Conservation (phyloP, 805 yeast genomes). For the Myxozyma neglecta region DNA sequence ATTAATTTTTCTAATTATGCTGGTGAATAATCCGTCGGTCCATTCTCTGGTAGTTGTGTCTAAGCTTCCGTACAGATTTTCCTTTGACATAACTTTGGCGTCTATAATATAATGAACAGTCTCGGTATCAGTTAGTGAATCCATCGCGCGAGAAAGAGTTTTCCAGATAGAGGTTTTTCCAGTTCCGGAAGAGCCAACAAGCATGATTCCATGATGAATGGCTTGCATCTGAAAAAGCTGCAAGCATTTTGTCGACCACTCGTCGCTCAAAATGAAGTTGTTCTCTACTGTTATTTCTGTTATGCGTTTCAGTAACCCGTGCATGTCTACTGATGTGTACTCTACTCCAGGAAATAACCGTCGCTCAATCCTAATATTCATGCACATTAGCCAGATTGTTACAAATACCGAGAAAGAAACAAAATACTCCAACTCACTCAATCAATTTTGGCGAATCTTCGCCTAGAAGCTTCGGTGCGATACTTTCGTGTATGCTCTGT, state of each 20-base stretch:
- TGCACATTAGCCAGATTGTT: neutral
- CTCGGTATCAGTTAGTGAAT: conserved; percentile 42
- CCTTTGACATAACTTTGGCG: conserved; percentile 72
- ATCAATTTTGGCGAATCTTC: conserved; percentile 52
- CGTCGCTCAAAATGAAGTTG: conserved; percentile 42
- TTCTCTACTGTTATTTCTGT: conserved; percentile 36
- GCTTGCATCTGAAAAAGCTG: conserved; percentile 64
- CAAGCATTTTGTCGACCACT: conserved; percentile 55
- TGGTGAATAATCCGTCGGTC: conserved; percentile 83
- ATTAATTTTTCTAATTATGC: conserved; percentile 57
- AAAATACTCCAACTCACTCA: conserved; percentile 3
- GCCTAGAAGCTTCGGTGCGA: conserved; percentile 65
- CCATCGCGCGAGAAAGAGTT: conserved; percentile 50
- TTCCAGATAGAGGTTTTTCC: conserved; percentile 68
- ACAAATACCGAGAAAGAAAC: neutral
- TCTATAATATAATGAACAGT: conserved; percentile 55
- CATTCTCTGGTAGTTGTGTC: conserved; percentile 84
- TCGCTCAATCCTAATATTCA: conserved; percentile 24
- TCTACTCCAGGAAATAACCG: conserved; percentile 29
- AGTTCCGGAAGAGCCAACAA: conserved; percentile 72
- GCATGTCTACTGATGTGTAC: conserved; percentile 35
- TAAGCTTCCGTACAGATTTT: conserved; percentile 63
- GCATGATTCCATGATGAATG: conserved; percentile 74
- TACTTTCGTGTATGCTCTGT: conserved; percentile 57
- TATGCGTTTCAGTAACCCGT: conserved; percentile 34